These are phyloP conservation scores for Chlamydomonas reinhardtii DNA, from an alignment of 163 green algal species.

Conservation along the genomic window DNA sequence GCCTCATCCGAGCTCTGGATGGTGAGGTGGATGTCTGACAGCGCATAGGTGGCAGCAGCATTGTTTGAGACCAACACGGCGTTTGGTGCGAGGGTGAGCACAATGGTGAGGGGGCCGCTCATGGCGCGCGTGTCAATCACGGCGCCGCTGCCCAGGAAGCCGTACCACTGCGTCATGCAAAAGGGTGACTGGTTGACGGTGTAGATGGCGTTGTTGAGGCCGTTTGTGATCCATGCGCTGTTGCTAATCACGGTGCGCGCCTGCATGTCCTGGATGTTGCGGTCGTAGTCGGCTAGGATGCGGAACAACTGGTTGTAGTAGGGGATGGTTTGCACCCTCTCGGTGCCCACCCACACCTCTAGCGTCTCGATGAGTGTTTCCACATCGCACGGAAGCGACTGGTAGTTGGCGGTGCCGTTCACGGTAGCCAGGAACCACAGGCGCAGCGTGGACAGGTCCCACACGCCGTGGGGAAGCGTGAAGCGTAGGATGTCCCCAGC, in stretches of 20 bases:
- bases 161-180: slow-evolving; percentile 8
- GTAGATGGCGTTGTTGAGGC: not conserved
- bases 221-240: not conserved
- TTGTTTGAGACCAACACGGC: not conserved
- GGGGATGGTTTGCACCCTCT: not conserved
- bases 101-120: not conserved
- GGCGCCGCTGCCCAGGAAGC: not conserved
- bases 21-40: slow-evolving; percentile 6
- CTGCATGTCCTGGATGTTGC: not conserved
- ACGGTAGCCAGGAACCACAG: not conserved
- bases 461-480: not conserved
- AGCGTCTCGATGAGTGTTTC: slow-evolving; percentile 1
- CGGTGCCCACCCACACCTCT: not conserved
- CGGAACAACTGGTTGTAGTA: slow-evolving; percentile 14
- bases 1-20: not conserved
- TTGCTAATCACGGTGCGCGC: not conserved
- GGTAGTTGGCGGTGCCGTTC: not conserved
- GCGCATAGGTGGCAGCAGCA: not conserved
- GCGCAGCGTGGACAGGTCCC: not conserved
- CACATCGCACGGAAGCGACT: not conserved
- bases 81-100: slow-evolving; percentile 1
- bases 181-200: slow-evolving; percentile 1
- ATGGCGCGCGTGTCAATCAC: slow-evolving; percentile 11
- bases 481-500: not conserved
- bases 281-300: slow-evolving; percentile 6